Conservation (phyloP, 495 filamentous ascomycete genomes). For the Hypoxylon intermedium region DNA sequence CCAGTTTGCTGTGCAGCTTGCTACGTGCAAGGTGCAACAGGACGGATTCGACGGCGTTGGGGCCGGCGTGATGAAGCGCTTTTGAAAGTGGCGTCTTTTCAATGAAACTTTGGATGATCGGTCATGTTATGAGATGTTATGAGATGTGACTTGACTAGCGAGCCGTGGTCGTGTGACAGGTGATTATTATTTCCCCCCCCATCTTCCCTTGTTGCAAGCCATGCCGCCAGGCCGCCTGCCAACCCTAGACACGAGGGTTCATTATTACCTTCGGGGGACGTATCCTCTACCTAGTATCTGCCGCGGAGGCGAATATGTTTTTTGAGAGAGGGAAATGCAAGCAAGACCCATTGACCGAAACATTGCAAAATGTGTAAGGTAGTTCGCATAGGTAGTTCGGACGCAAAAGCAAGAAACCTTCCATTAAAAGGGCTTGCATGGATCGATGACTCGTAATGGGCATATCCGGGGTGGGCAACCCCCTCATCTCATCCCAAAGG, state of each 20-base stretch:
- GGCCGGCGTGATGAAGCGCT: conserved; percentile 32
- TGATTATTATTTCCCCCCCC: background rate
- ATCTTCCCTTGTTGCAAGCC: conserved; percentile 2
- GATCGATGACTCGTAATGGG: conserved; percentile 39
- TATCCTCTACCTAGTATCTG: conserved; percentile 13
- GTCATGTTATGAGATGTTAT: conserved; percentile 23
- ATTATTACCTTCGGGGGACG: conserved; percentile 17
- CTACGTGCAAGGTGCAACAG: conserved; percentile 69
- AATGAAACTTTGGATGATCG: conserved; percentile 33
- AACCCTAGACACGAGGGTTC: conserved; percentile 9
- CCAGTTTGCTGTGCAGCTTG: conserved; percentile 68
- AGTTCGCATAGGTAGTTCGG: conserved; percentile 38
- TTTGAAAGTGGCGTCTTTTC: conserved; percentile 31
- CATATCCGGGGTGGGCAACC: conserved; percentile 13
- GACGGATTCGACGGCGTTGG: conserved; percentile 69
- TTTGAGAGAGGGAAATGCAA: conserved; percentile 5
- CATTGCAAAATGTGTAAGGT: conserved; percentile 10
- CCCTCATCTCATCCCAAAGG: too few relatives aligned
- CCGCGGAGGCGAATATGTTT: conserved; percentile 22
- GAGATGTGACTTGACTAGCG: conserved; percentile 37
- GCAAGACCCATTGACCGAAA: conserved; percentile 8
- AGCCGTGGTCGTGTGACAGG: conserved; percentile 38
- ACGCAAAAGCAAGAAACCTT: conserved; percentile 31
- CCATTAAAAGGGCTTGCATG: conserved; percentile 31
- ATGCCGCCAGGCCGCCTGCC: background rate